Evolutionary conservation across 2,329 filamentous ascomycete species (phyloP), one percentile per base, ranked within the genome.

Genomic region (Blumeria graminis): DNA sequence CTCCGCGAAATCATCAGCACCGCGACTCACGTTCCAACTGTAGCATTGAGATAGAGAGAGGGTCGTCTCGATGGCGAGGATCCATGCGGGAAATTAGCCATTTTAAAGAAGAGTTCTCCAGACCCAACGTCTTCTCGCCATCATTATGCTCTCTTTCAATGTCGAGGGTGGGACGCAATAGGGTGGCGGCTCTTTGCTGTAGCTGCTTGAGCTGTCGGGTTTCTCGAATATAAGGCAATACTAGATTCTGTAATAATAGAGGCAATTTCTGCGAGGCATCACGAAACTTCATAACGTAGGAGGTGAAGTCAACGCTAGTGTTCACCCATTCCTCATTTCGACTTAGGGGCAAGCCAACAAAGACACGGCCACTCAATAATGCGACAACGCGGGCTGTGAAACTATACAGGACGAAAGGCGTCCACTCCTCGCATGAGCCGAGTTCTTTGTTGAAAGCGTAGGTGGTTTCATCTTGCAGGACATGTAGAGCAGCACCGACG

Each of bases 251-350:
- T 8, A 33, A 35, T 13, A 9, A 56, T 18, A 32, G 10, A 13
- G 54, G 38, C 38, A 9, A 55, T 14, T 55, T 39, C 10, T 3
- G 22, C 14, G 33, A 22, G 14, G 38, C 54, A 34, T 56, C n/a
- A 16, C 6, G 11, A 1, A 18, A 38, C n/a, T 5, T 46, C 18
- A 56, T 45, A 3, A 28, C 11, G 4, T 56, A 9, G 9, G 16
- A 48, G 35, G 54, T 48, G 28, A 46, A 56, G n/a, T 45, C 16
- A 8, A 56, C 28, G 3, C 22, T 56, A 14, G 22, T 28, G 7
- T 32, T 13, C 4, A 56, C 7, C 54, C 54, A 57, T 35, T 57
- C 56, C 16, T 57, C 34, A 3, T 57, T 16, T 34, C 56, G 16
- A 8, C 41, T 50, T 1, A 57, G 43, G 16, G 43, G 34, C 7